Percentiles rank a stretch among this genome's conserved stretches.
Conservation (phyloP, 805 yeast genomes). For the Tetrapisispora namnaoensis region DNA sequence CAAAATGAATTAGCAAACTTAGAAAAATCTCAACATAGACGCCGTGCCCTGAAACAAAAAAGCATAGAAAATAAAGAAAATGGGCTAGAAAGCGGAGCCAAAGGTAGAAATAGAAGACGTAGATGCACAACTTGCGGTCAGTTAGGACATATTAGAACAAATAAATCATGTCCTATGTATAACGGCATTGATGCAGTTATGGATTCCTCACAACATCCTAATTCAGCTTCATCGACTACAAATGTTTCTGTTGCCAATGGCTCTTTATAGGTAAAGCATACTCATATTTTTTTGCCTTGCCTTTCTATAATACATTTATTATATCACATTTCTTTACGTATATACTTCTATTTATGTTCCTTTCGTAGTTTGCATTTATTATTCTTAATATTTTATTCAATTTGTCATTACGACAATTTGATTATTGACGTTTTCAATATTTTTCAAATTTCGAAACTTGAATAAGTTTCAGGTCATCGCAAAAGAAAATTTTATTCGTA, state of each 20-base stretch:
- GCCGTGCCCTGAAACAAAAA: conserved; percentile 44
- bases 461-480: not conserved
- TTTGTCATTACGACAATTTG: no score
- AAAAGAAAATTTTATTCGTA: not conserved
- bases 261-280: no score
- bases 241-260: not conserved
- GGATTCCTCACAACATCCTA: conserved; percentile 1
- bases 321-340: no score
- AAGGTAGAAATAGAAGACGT: conserved; percentile 43
- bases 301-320: no score
- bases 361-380: no score
- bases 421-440: not conserved
- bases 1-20: conserved; percentile 78
- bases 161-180: conserved; percentile 81
- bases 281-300: no score
- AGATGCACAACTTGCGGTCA: conserved; percentile 95
- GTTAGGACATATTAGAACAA: conserved; percentile 88
- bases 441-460: no score
- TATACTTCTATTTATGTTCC: no score
- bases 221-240: not conserved
- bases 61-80: conserved; percentile 9
- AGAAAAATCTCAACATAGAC: conserved; percentile 63
- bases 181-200: conserved; percentile 31
- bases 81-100: conserved; percentile 20
- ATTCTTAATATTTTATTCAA: no score